Percentiles rank a stretch among this genome's conserved stretches.
phyloP scores from a whole-genome alignment of 2,329 filamentous ascomycete species.

The Coleophoma cylindrospora region DNA sequence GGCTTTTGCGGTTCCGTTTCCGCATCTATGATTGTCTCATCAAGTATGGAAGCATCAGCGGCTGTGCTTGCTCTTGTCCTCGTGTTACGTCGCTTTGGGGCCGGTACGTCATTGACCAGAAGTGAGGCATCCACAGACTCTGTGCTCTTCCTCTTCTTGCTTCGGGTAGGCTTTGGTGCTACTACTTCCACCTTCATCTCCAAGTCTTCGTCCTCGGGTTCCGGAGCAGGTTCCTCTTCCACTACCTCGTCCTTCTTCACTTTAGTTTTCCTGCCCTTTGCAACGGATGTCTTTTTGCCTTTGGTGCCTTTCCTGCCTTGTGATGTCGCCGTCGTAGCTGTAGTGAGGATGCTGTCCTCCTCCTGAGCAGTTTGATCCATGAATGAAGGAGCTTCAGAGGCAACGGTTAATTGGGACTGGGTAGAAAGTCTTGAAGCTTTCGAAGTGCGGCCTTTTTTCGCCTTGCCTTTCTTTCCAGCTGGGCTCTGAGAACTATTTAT shows the following conservation, averaged over 20 bases:
- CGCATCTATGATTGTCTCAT: constrained; percentile 41
- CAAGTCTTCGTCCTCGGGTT: constrained; percentile 24
- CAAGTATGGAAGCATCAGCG: constrained; percentile 20
- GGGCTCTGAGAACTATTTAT: constrained; percentile 44
- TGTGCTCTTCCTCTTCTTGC: constrained; percentile 23
- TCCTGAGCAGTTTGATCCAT: constrained; percentile 35
- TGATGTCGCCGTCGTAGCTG: constrained; percentile 51
- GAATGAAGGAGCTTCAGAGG: constrained; percentile 44
- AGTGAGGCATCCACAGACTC: constrained; percentile 6
- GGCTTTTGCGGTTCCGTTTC: constrained; percentile 34
- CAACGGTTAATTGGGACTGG: constrained; percentile 47
- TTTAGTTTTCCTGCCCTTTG: constrained; percentile 40
- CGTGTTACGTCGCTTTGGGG: constrained; percentile 34
- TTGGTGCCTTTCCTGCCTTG: constrained; percentile 47
- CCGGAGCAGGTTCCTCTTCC: constrained; percentile 36
- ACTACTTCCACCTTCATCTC: constrained; percentile 20
- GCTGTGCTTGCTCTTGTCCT: constrained; percentile 37
- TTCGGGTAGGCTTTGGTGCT: constrained; percentile 16
- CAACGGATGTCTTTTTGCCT: constrained; percentile 48
- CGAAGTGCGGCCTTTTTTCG: constrained; percentile 54
- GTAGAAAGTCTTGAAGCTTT: constrained; percentile 64
- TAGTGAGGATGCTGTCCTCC: constrained; percentile 58
- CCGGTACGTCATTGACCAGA: constrained; percentile 8
- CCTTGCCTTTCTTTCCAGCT: constrained; percentile 46
- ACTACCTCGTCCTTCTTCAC: constrained; percentile 49